Conservation (phyloP, 2,329 filamentous ascomycete genomes). For the Botrytis cinerea region DNA sequence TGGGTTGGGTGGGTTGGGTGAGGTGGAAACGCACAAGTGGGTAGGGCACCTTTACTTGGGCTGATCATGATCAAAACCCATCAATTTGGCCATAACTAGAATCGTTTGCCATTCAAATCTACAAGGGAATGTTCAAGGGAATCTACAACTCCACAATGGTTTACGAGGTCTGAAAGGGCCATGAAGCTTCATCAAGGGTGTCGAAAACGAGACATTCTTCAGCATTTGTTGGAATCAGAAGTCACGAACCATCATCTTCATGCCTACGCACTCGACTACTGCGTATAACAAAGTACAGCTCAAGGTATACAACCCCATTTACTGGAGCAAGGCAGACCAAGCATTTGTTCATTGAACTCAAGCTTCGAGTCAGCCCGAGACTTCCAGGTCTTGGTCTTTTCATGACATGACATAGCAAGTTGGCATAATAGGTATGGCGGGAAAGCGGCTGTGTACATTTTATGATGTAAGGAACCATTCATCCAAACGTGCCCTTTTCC, state of each 20-base stretch:
- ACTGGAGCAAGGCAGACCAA: conserved; percentile 22
- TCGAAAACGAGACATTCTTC: not conserved
- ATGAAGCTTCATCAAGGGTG: not conserved
- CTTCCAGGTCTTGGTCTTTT: not conserved
- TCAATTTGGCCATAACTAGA: conserved; percentile 8
- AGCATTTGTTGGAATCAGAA: not conserved
- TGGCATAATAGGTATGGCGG: not conserved
- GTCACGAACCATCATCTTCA: not conserved
- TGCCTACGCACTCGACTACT: not conserved
- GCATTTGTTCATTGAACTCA: not conserved
- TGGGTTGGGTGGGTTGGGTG: conserved; percentile 3
- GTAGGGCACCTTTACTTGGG: conserved; percentile 4
- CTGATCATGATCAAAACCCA: conserved; percentile 8
- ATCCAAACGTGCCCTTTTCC: not conserved
- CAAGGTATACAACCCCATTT: conserved; percentile 3
- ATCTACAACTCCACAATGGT: not conserved
- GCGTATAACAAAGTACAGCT: not conserved
- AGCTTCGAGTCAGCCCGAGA: conserved; percentile 16
- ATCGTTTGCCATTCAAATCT: not conserved
- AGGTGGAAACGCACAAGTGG: not conserved
- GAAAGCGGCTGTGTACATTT: conserved; percentile 18
- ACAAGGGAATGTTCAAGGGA: not conserved
- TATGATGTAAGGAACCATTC: conserved; percentile 8
- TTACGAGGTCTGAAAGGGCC: not conserved
- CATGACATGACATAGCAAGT: not conserved